phyloP scores from a whole-genome alignment of 768 basidiomycete species.

The Pleurotus tuoliensis region DNA sequence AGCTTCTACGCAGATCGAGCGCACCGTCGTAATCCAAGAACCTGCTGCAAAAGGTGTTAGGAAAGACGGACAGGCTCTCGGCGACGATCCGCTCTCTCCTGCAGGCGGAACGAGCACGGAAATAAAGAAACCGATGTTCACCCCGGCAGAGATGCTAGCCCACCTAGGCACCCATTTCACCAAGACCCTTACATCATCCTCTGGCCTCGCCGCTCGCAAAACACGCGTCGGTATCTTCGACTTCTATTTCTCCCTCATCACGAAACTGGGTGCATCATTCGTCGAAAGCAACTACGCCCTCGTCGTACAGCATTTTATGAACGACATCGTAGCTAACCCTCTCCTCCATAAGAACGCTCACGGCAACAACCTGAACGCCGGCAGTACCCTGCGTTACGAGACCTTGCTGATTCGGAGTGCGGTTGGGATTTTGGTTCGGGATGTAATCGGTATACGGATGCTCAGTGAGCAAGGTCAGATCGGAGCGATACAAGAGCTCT shows the following conservation, averaged over 20 bases:
- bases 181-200: conserved; percentile 49
- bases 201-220: conserved; percentile 36
- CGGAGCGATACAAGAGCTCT: conserved; percentile 81
- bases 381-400: conserved; percentile 63
- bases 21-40: conserved; percentile 42
- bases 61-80: conserved; percentile 53
- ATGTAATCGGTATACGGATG: conserved; percentile 85
- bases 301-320: conserved; percentile 74
- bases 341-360: neutral
- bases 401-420: conserved; percentile 65
- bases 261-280: conserved; percentile 68
- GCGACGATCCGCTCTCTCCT: conserved; percentile 49
- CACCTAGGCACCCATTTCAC: conserved; percentile 81
- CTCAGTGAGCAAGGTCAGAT: conserved; percentile 95
- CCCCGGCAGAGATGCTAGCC: conserved; percentile 76
- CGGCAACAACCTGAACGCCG: conserved; percentile 25
- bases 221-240: conserved; percentile 85
- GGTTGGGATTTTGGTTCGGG: conserved; percentile 74
- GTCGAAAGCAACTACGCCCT: conserved; percentile 81
- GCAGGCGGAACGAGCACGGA: conserved; percentile 46
- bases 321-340: conserved; percentile 65
- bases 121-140: conserved; percentile 64
- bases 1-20: conserved; percentile 74
- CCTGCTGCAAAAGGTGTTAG: conserved; percentile 49
- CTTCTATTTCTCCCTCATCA: conserved; percentile 77